These are phyloP conservation scores for Mortierella sp. DNA, from an alignment of 371 early-diverging fungal genomes.

Conservation along the genomic window DNA sequence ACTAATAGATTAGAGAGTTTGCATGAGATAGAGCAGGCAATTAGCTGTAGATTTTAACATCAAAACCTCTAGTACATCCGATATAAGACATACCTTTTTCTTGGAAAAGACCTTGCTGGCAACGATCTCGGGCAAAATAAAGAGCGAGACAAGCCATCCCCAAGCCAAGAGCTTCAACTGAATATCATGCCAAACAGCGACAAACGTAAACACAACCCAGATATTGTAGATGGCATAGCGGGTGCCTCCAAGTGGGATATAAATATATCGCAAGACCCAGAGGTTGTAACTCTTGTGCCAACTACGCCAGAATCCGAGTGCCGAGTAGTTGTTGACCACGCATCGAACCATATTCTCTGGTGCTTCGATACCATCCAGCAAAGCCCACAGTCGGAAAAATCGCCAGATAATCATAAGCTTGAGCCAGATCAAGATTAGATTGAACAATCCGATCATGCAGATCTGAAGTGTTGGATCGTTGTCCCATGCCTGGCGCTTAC, in stretches of 20 bases:
- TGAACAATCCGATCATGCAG: conserved; percentile 84
- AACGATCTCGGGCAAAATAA: conserved; percentile 88
- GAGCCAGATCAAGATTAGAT: conserved; percentile 91
- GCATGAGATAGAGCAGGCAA: not conserved
- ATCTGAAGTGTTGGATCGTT: conserved; percentile 81
- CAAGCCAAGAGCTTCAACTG: conserved; percentile 86
- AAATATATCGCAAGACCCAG: conserved; percentile 93
- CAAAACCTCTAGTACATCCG: not conserved
- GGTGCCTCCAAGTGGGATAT: conserved; percentile 91
- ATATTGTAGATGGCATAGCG: conserved; percentile 75
- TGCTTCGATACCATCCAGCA: conserved; percentile 87
- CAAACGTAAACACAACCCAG: conserved; percentile 92
- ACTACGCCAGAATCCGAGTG: conserved; percentile 91
- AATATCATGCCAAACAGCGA: conserved; percentile 97
- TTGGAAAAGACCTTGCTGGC: conserved; percentile 72
- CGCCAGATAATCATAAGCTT: conserved; percentile 95
- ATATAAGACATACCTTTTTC: conserved; percentile 57
- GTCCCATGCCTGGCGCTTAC: conserved; percentile 84
- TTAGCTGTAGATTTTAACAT: not conserved
- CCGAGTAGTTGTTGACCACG: conserved; percentile 93
- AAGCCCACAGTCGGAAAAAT: conserved; percentile 93
- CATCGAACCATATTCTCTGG: conserved; percentile 95
- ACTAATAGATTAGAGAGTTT: conserved; percentile 52
- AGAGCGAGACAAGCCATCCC: conserved; percentile 92
- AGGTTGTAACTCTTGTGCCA: conserved; percentile 94